A percentile compares a stretch with the other conserved stretches of the same genome.
phyloP scores from a whole-genome alignment of 2,329 filamentous ascomycete genomes.

The Trichophyton schoenleinii region DNA sequence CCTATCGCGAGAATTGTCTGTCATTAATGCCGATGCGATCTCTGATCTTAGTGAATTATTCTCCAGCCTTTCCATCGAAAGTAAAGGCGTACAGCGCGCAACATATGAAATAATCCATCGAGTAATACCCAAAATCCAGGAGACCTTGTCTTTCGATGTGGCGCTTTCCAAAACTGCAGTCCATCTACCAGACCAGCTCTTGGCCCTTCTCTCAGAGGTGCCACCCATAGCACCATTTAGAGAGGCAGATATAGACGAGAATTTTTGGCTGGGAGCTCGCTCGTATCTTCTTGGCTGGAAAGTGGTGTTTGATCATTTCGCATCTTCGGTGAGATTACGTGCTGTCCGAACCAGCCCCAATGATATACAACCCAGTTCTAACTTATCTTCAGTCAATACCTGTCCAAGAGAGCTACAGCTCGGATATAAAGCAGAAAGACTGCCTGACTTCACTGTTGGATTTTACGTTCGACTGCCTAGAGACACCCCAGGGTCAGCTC shows the following conservation, averaged over 20 bases:
- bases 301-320: slow-evolving; percentile 76
- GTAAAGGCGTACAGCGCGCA: slow-evolving; percentile 61
- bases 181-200: slow-evolving; percentile 66
- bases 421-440: slow-evolving; percentile 62
- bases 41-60: slow-evolving; percentile 59
- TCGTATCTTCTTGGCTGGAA: slow-evolving; percentile 83
- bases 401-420: slow-evolving; percentile 67
- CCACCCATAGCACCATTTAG: slow-evolving; percentile 57
- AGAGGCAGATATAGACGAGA: slow-evolving; percentile 50
- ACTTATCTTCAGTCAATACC: slow-evolving; percentile 49
- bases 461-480: slow-evolving; percentile 74
- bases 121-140: slow-evolving; percentile 64
- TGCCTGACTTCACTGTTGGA: slow-evolving; percentile 58
- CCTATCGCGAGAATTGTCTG: slow-evolving; percentile 55
- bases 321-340: slow-evolving; percentile 42
- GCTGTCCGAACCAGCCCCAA: no score
- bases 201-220: slow-evolving; percentile 68
- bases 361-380: no score
- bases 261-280: slow-evolving; percentile 56
- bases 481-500: slow-evolving; percentile 60
- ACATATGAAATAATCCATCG: slow-evolving; percentile 70
- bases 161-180: slow-evolving; percentile 45
- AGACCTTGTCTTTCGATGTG: slow-evolving; percentile 68
- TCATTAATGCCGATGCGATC: slow-evolving; percentile 50
- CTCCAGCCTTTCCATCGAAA: slow-evolving; percentile 61